Evolutionary conservation across 192 early-diverging fungal species (phyloP), one percentile per base, ranked within the genome.

Genomic region (Hyaloraphidium curvatum): DNA sequence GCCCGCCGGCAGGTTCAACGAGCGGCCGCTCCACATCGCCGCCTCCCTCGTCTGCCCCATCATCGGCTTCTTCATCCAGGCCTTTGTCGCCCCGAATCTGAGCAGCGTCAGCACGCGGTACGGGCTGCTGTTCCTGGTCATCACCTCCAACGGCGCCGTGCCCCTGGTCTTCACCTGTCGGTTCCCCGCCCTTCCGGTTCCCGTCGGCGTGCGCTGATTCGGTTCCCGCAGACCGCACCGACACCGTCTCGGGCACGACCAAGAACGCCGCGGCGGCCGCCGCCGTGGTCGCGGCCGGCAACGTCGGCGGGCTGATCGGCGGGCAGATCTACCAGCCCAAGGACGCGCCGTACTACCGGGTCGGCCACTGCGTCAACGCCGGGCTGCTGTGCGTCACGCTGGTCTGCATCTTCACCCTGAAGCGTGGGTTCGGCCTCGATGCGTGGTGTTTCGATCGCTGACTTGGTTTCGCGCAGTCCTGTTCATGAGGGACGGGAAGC

Each of bases 61-160:
- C 27, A 2, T 61, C 1, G 72, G 72, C 13, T 75, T 76, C 9
- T 29, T 77, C 2, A 63, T 82, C n/a, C n/a, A 48, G 17, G 43
- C 43, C 19, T 25, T 48, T 25, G 17, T 48, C 19, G 43, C 43
- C 7, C 14, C 43, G 7, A 48, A 22, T 25, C 43, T 22, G 23
- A 25, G 17, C 7, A 48, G 23, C 23, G 7, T 48, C 7, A 48
- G 17, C 5, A 14, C 14, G 43, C 43, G 43, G 7, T 48, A 48
- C 23, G 43, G 43, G 14, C 14, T 48, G 17, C 23, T 48, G 43
- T 48, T 48, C 43, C 43, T 48, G 17, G 43, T 14, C 19, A 48
- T 25, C 7, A 48, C 43, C 9, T 14, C 25, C 25, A 22, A 14
- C 17, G 14, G 17, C 25, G 43, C 17, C 9, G 43, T 48, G 7